phyloP scores from a whole-genome alignment of 1,284 basidiomycete genomes.

The Xerocomus minutiporus region DNA sequence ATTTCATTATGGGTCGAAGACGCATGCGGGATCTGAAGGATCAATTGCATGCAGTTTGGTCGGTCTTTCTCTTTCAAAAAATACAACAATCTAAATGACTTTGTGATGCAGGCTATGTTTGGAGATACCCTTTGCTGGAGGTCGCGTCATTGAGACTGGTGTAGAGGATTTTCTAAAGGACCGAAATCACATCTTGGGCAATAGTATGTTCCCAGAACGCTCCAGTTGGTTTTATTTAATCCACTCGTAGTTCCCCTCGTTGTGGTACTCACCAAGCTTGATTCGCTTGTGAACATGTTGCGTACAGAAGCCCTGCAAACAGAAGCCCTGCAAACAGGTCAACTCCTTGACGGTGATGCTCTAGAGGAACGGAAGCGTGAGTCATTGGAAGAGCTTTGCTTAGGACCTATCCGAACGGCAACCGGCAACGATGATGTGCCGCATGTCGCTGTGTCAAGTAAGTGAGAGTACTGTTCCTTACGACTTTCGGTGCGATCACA shows the following conservation, averaged over 20 bases:
- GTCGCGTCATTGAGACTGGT: neutral
- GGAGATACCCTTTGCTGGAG: neutral
- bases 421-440: neutral
- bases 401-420: neutral
- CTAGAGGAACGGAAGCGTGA: neutral
- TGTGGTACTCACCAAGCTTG: conserved; percentile 7
- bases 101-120: conserved; percentile 2
- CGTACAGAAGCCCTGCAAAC: neutral
- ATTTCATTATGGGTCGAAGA: conserved; percentile 1
- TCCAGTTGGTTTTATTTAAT: neutral
- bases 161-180: conserved; percentile 1
- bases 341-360: neutral
- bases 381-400: neutral
- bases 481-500: neutral
- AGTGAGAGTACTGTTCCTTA: neutral
- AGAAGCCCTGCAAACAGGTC: neutral
- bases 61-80: neutral
- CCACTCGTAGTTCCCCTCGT: conserved; percentile 1
- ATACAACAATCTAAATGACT: neutral
- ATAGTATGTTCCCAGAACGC: neutral
- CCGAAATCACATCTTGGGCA: neutral
- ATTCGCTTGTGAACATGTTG: neutral
- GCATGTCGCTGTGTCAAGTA: conserved; percentile 3
- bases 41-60: conserved; percentile 7
- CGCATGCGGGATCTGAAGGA: neutral